Percentiles rank a stretch among this genome's conserved stretches.
These are phyloP conservation scores for Dendrostoma leiphaemia DNA, from an alignment of 2,329 filamentous ascomycete species.

Conservation along the genomic window DNA sequence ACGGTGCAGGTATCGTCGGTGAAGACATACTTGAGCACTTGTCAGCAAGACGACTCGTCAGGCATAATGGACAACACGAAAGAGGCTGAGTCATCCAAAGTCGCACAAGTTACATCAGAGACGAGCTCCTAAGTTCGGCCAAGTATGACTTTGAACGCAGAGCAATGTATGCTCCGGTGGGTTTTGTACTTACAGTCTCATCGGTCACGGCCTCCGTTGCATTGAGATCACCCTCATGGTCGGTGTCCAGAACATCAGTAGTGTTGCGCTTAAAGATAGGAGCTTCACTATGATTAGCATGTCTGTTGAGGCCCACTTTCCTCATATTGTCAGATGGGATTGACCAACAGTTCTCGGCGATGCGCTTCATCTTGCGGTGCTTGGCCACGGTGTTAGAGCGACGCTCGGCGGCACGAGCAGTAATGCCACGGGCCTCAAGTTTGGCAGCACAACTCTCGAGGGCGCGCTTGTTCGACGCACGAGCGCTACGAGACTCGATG, in stretches of 20 bases:
- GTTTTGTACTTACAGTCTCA: neutral
- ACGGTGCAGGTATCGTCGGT: conserved; percentile 16
- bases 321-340: no score
- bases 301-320: no score
- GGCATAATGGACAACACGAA: neutral
- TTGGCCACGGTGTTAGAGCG: conserved; percentile 1
- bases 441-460: conserved; percentile 14
- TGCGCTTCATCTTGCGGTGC: conserved; percentile 5
- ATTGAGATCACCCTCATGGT: conserved; percentile 5
- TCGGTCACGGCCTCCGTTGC: neutral
- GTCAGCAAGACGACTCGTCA: neutral
- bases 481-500: neutral
- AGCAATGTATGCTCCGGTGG: neutral
- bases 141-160: neutral
- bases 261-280: conserved; percentile 9
- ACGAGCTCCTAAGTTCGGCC: no score
- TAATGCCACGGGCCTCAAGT: conserved; percentile 10
- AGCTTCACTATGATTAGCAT: neutral
- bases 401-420: conserved; percentile 9
- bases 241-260: neutral
- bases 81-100: neutral
- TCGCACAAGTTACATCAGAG: no score
- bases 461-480: neutral
- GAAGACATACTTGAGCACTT: conserved; percentile 1
- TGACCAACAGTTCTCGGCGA: neutral